Conservation (phyloP, 129 eudicot species). For the Flaveria linearis region DNA sequence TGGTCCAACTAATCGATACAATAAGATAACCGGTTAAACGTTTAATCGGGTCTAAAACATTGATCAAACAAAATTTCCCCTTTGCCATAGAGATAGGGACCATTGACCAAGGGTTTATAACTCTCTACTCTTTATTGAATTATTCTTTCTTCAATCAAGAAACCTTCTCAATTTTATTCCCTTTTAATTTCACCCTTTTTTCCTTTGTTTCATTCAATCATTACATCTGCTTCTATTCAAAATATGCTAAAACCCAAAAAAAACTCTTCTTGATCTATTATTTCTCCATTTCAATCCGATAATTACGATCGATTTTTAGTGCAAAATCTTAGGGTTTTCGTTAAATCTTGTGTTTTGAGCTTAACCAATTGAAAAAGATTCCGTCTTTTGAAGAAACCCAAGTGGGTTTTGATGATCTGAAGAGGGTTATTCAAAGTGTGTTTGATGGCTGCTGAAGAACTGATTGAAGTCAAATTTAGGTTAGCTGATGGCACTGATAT, state of each 20-base stretch:
- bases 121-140: not conserved
- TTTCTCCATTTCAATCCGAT: not conserved
- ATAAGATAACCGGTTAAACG: no score
- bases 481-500: slow-evolving; percentile 21
- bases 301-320: slow-evolving; percentile 2
- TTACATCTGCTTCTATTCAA: not conserved
- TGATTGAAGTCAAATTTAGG: slow-evolving; percentile 16
- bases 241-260: not conserved
- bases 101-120: slow-evolving; percentile 7
- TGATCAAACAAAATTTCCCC: slow-evolving; percentile 16
- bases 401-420: slow-evolving; percentile 8
- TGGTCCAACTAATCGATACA: no score
- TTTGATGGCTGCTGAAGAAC: slow-evolving; percentile 7
- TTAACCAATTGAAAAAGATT: slow-evolving; percentile 15
- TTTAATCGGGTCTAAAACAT: no score
- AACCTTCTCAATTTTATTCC: slow-evolving; percentile 9
- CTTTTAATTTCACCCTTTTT: not conserved
- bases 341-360: slow-evolving; percentile 17
- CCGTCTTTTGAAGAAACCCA: not conserved
- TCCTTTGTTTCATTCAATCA: not conserved
- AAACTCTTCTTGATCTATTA: not conserved
- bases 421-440: not conserved
- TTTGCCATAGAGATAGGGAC: slow-evolving; percentile 1
- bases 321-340: not conserved
- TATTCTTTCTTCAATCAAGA: slow-evolving; percentile 19